These are phyloP conservation scores for Apophysomyces ossiformis DNA, from an alignment of 371 early-diverging fungal genomes.

Conservation along the genomic window DNA sequence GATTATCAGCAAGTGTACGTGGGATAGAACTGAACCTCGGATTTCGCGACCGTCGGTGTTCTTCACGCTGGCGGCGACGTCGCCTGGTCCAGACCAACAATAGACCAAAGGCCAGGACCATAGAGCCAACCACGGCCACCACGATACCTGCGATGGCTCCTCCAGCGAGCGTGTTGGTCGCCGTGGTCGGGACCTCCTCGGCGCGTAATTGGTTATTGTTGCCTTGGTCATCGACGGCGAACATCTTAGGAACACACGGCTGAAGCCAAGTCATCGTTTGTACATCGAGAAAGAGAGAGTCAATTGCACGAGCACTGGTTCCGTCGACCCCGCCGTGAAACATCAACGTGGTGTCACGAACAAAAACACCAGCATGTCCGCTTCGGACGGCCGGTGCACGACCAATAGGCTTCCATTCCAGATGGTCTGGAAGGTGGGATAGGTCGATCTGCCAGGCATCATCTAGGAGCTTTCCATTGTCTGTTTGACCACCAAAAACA, in stretches of 20 bases:
- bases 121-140: background rate
- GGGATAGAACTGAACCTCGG: constrained; percentile 2
- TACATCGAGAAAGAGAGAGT: background rate
- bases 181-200: too few relatives aligned
- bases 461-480: constrained; percentile 6
- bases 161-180: background rate
- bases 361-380: constrained; percentile 9
- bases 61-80: constrained; percentile 3
- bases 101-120: background rate
- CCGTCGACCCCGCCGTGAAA: constrained; percentile 7
- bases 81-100: constrained; percentile 8
- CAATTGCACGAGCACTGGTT: constrained; percentile 1
- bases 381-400: background rate
- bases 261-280: background rate
- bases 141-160: constrained; percentile 8
- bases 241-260: background rate
- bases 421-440: background rate
- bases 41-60: background rate
- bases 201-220: too few relatives aligned
- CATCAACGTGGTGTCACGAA: constrained; percentile 6
- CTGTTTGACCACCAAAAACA: constrained; percentile 23
- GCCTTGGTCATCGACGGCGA: background rate
- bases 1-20: background rate
- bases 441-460: constrained; percentile 30
- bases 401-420: constrained; percentile 3